Conservation (phyloP, 2,329 filamentous ascomycete genomes). For the Malbranchea zuffiana region DNA sequence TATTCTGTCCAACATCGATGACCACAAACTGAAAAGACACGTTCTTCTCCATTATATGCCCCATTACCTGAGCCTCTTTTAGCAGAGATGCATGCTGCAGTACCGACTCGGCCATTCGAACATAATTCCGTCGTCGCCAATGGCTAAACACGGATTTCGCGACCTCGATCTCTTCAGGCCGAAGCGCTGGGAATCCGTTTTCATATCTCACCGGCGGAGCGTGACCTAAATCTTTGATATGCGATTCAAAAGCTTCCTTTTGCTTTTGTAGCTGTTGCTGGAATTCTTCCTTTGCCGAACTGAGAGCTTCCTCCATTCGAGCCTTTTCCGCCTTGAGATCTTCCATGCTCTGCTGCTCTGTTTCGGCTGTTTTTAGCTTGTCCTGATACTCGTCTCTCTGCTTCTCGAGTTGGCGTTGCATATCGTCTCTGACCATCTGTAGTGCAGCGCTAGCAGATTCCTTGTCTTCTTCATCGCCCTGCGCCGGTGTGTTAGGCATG, state of each 20-base stretch:
- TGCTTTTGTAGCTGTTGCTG: constrained; percentile 74
- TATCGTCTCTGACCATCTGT: constrained; percentile 63
- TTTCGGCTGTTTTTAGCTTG: constrained; percentile 64
- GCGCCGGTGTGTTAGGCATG: constrained; percentile 82
- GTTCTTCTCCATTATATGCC: constrained; percentile 84
- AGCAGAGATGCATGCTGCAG: constrained; percentile 76
- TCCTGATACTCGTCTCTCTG: constrained; percentile 75
- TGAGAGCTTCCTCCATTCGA: constrained; percentile 72
- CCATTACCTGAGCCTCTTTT: constrained; percentile 97
- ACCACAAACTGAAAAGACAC: constrained; percentile 93
- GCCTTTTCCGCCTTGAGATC: constrained; percentile 73
- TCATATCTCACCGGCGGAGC: constrained; percentile 43
- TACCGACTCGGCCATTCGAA: constrained; percentile 86
- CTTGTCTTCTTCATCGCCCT: constrained; percentile 58
- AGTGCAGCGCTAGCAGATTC: constrained; percentile 47
- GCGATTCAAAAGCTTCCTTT: constrained; percentile 71
- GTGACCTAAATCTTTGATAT: constrained; percentile 62
- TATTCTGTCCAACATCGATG: constrained; percentile 74
- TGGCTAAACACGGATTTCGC: constrained; percentile 57
- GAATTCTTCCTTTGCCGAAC: constrained; percentile 75
- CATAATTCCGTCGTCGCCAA: constrained; percentile 78
- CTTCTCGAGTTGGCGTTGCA: constrained; percentile 71
- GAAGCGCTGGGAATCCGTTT: constrained; percentile 43
- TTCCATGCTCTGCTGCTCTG: constrained; percentile 63
- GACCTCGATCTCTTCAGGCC: constrained; percentile 58